phyloP scores from a whole-genome alignment of 768 basidiomycete species.

The Boletus subcaerulescens region DNA sequence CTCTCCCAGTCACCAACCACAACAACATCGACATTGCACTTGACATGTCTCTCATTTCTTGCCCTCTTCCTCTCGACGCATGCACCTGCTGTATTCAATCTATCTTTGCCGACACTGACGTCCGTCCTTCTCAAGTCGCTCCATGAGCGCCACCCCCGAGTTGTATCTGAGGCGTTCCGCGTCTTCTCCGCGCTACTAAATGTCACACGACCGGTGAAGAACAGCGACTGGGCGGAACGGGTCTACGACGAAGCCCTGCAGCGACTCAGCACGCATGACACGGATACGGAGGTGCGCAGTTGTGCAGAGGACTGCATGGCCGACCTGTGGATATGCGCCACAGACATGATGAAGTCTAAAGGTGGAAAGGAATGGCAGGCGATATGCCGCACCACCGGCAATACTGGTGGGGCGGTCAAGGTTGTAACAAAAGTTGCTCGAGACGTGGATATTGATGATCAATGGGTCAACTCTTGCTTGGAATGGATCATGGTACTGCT shows the following conservation, averaged over 20 bases:
- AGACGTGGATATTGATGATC: slow-evolving; percentile 64
- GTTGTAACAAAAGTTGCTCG: slow-evolving; percentile 83
- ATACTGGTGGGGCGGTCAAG: slow-evolving; percentile 71
- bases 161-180: slow-evolving; percentile 85
- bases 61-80: slow-evolving; percentile 73
- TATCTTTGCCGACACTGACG: slow-evolving; percentile 63
- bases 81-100: slow-evolving; percentile 55
- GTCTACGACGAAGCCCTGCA: slow-evolving; percentile 74
- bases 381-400: slow-evolving; percentile 67
- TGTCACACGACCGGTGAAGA: slow-evolving; percentile 66
- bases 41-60: slow-evolving; percentile 84
- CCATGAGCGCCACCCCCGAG: slow-evolving; percentile 81
- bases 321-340: slow-evolving; percentile 84
- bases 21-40: slow-evolving; percentile 77
- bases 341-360: slow-evolving; percentile 63
- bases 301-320: slow-evolving; percentile 82
- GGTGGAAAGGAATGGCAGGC: slow-evolving; percentile 77
- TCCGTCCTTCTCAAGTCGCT: slow-evolving; percentile 73
- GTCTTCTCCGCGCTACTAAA: slow-evolving; percentile 82
- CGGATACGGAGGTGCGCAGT: slow-evolving; percentile 86
- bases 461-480: slow-evolving; percentile 80
- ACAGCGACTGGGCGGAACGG: slow-evolving; percentile 61
- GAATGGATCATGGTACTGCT: slow-evolving; percentile 74
- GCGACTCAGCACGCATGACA: slow-evolving; percentile 74
- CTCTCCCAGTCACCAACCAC: slow-evolving; percentile 68